These are phyloP conservation scores for Dipteronia sinensis DNA, from an alignment of 345 rosid species.

Conservation along the genomic window DNA sequence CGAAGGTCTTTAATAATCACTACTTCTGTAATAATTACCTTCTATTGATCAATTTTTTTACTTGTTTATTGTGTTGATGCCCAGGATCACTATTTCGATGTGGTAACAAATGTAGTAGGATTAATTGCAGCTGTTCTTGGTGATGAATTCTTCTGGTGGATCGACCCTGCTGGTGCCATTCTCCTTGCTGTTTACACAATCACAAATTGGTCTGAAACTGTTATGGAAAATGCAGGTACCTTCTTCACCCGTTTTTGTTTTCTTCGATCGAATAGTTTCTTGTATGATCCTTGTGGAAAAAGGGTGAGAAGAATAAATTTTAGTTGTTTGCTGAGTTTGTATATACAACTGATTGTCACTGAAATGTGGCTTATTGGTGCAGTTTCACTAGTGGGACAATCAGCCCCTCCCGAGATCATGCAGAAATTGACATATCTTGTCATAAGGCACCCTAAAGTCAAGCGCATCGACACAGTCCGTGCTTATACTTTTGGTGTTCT, in stretches of 20 bases:
- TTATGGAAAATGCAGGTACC: conserved; percentile 85
- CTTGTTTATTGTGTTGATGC: background rate
- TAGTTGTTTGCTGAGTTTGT: background rate
- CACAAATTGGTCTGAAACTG: conserved; percentile 83
- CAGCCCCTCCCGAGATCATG: conserved; percentile 82
- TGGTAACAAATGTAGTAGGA: conserved; percentile 84
- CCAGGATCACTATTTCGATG: conserved; percentile 95
- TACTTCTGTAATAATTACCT: background rate
- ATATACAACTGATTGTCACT: background rate
- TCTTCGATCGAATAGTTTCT: background rate
- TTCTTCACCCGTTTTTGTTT: background rate
- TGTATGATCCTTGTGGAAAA: background rate
- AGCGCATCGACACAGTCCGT: conserved; percentile 86
- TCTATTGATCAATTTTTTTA: background rate
- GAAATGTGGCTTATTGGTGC: conserved; percentile 21
- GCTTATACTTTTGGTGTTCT: conserved; percentile 94
- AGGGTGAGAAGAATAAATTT: background rate
- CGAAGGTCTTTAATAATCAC: conserved; percentile 51
- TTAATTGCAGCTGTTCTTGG: conserved; percentile 82
- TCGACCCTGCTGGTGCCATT: conserved; percentile 87
- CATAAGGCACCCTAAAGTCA: conserved; percentile 66
- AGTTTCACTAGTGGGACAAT: conserved; percentile 88
- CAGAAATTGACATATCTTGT: conserved; percentile 83
- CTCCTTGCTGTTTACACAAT: conserved; percentile 88
- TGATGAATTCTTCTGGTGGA: conserved; percentile 81